Percentiles rank a stretch among this genome's conserved stretches.
Evolutionary conservation across 1,139 yeast genomes (phyloP).

Genomic region (Oligophagozyma castellii): DNA sequence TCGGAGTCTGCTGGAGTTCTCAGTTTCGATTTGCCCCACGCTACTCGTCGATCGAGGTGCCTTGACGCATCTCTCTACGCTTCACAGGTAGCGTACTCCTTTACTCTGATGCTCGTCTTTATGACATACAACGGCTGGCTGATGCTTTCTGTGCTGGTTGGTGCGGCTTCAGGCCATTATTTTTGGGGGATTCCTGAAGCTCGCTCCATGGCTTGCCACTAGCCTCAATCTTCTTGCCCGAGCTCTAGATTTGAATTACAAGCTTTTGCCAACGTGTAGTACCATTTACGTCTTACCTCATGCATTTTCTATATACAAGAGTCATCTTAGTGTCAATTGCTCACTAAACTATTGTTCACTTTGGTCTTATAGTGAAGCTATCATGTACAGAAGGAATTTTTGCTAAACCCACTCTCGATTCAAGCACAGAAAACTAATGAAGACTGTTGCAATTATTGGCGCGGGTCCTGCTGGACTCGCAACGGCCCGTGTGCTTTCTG

Average conservation of each 20-base stretch:
- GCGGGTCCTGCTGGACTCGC: constrained; percentile 24
- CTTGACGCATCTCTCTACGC: constrained; percentile 35
- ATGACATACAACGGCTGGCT: constrained; percentile 83
- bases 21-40: too few species aligned
- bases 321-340: too few species aligned
- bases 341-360: too few species aligned
- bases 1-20: too few species aligned
- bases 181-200: constrained; percentile 30
- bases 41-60: not conserved
- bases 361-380: too few species aligned
- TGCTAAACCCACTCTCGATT: too few species aligned
- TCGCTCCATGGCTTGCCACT: constrained; percentile 16
- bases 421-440: not conserved
- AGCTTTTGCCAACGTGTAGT: too few species aligned
- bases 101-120: constrained; percentile 63
- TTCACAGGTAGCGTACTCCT: constrained; percentile 62
- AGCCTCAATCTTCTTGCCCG: too few species aligned
- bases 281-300: too few species aligned
- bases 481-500: constrained; percentile 17
- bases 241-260: too few species aligned
- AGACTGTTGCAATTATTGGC: constrained; percentile 19
- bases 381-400: too few species aligned
- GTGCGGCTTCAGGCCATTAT: constrained; percentile 55
- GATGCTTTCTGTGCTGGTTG: constrained; percentile 57
- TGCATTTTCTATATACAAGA: too few species aligned